A percentile compares a stretch with the other conserved stretches of the same genome.
Conservation (phyloP, 805 yeast genomes). For the Metahyphopichia silvanorum region DNA sequence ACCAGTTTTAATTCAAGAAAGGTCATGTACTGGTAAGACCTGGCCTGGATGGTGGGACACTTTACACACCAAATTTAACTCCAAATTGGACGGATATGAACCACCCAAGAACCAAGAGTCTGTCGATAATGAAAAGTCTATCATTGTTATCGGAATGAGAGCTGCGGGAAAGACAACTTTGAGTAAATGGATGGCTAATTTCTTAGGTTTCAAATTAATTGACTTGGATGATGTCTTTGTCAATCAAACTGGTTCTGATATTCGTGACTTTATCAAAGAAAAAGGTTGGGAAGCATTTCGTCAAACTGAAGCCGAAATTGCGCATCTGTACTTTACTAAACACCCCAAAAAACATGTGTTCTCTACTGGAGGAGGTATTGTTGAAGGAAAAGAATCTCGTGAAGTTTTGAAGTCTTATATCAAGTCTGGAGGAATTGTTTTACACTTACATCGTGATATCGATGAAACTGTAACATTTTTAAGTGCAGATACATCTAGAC, state of each 20-base stretch:
- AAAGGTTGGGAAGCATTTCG: slow-evolving; percentile 92
- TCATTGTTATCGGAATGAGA: slow-evolving; percentile 92
- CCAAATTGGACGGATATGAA: slow-evolving; percentile 70
- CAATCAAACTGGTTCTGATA: slow-evolving; percentile 43
- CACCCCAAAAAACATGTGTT: slow-evolving; percentile 56
- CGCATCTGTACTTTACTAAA: slow-evolving; percentile 46
- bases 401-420: slow-evolving; percentile 53
- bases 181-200: slow-evolving; percentile 72
- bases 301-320: slow-evolving; percentile 54
- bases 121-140: slow-evolving; percentile 45
- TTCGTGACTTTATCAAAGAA: slow-evolving; percentile 57
- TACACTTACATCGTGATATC: slow-evolving; percentile 87
- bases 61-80: slow-evolving; percentile 65
- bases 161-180: slow-evolving; percentile 95
- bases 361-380: slow-evolving; percentile 96
- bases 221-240: slow-evolving; percentile 81
- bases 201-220: slow-evolving; percentile 61
- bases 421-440: slow-evolving; percentile 67
- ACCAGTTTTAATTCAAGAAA: slow-evolving; percentile 74
- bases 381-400: slow-evolving; percentile 73
- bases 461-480: slow-evolving; percentile 75
- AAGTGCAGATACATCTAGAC: slow-evolving; percentile 77
- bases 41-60: slow-evolving; percentile 99
- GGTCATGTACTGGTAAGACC: slow-evolving; percentile 93
- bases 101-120: slow-evolving; percentile 26